phyloP scores from a whole-genome alignment of 1,139 yeast genomes.

The Taphrina deformans region DNA sequence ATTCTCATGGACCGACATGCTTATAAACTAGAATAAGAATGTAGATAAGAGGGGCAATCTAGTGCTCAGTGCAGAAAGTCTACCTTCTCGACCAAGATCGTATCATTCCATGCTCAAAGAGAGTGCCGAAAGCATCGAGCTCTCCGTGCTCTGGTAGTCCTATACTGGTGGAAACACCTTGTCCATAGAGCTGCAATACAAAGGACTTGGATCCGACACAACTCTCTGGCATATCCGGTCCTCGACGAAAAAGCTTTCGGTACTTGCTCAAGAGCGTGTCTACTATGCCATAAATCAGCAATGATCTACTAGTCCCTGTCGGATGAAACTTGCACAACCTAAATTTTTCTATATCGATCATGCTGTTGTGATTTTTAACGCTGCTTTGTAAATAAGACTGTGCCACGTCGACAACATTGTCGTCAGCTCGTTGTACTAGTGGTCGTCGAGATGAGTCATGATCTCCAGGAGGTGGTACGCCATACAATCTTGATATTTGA shows the following conservation, averaged over 20 bases:
- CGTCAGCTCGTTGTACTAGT: background rate
- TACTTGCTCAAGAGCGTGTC: background rate
- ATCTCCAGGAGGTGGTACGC: background rate
- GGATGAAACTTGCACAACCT: background rate
- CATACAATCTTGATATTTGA: background rate
- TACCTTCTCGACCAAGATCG: background rate
- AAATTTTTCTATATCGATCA: background rate
- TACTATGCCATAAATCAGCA: background rate
- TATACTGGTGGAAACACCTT: background rate
- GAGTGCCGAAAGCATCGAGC: background rate
- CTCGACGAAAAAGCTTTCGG: background rate
- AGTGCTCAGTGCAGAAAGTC: too few species aligned
- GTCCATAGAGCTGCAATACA: background rate
- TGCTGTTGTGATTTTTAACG: background rate
- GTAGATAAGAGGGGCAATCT: too few species aligned
- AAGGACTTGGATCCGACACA: background rate
- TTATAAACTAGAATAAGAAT: too few species aligned
- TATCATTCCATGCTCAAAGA: background rate
- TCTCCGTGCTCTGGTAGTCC: background rate
- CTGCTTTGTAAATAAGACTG: background rate
- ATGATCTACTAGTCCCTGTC: background rate
- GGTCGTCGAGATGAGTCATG: background rate
- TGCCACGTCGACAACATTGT: background rate
- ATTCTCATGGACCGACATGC: too few species aligned
- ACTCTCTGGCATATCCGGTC: background rate